Percentiles rank a stretch among this genome's conserved stretches.
phyloP scores from a whole-genome alignment of 164 flowering plant species.

The Vitis cinerea region DNA sequence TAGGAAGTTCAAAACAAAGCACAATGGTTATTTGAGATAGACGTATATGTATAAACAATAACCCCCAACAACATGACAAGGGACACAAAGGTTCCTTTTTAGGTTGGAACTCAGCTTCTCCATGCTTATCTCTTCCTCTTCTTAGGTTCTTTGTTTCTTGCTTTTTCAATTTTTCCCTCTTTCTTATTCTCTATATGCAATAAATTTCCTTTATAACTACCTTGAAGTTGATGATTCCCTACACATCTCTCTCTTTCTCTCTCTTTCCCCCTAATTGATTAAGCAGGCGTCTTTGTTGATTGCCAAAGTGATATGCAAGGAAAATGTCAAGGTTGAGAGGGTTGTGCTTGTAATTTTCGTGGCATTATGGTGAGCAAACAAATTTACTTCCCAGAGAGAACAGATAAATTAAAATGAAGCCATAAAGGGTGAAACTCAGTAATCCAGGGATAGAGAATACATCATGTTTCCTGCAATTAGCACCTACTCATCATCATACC shows the following conservation, averaged over 20 bases:
- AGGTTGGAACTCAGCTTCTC: conserved; percentile 29
- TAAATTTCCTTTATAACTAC: conserved; percentile 24
- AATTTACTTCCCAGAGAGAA: no score
- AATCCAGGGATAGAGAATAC: no score
- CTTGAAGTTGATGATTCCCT: conserved; percentile 19
- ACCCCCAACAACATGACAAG: conserved; percentile 45
- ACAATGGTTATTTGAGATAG: conserved; percentile 27
- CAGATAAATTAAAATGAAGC: no score
- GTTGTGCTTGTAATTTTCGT: no score
- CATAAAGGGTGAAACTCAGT: no score
- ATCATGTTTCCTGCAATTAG: no score
- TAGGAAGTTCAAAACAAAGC: no score
- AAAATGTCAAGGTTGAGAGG: no score
- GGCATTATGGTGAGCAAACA: no score
- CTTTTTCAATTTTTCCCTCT: not conserved
- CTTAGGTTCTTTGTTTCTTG: conserved; percentile 5
- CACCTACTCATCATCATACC: no score
- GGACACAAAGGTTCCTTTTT: conserved; percentile 29
- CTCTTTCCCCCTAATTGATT: conserved; percentile 21
- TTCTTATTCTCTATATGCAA: conserved; percentile 18
- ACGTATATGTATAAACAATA: conserved; percentile 39
- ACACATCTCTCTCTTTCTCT: not conserved
- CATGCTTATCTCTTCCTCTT: conserved; percentile 41
- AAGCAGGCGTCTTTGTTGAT: conserved; percentile 28
- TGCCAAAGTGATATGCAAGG: conserved; percentile 23